These are phyloP conservation scores for Lachnellula cervina DNA, from an alignment of 2,329 filamentous ascomycete species.

Conservation along the genomic window DNA sequence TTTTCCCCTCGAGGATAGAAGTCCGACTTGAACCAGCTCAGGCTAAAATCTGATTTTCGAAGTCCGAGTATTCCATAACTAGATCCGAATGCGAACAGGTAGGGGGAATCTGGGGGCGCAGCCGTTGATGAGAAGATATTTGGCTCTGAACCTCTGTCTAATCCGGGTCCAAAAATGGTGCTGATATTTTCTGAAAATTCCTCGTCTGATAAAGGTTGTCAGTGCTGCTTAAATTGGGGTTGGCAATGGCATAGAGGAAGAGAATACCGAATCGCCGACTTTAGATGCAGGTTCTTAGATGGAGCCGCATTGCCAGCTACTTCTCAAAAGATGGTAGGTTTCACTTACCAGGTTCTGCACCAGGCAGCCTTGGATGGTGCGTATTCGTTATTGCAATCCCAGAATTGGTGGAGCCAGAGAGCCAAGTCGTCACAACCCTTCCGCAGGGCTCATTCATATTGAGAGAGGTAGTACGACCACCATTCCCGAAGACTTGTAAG, in stretches of 20 bases:
- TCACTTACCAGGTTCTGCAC: not conserved
- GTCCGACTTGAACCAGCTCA: conserved; percentile 14
- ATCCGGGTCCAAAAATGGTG: not conserved
- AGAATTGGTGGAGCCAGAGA: conserved; percentile 2
- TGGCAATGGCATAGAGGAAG: not conserved
- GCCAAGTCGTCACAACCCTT: conserved; percentile 3
- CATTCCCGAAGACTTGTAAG: not conserved
- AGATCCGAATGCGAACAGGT: conserved; percentile 46
- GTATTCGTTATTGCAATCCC: conserved; percentile 13
- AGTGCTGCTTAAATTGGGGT: not conserved
- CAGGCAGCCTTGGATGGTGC: not conserved
- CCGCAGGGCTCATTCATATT: not conserved
- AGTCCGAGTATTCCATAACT: conserved; percentile 40
- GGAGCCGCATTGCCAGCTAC: too few relatives aligned
- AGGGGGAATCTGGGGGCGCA: conserved; percentile 36
- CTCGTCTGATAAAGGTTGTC: not conserved
- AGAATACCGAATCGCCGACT: too few relatives aligned
- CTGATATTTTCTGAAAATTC: not conserved
- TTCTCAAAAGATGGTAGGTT: not conserved
- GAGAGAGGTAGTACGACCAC: not conserved
- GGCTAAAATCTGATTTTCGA: conserved; percentile 24
- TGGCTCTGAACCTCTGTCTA: conserved; percentile 14
- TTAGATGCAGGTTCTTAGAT: too few relatives aligned
- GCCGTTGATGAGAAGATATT: conserved; percentile 38
- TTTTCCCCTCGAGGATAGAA: conserved; percentile 12